These are phyloP conservation scores for Suillus placidus DNA, from an alignment of 768 basidiomycete species.

Conservation along the genomic window DNA sequence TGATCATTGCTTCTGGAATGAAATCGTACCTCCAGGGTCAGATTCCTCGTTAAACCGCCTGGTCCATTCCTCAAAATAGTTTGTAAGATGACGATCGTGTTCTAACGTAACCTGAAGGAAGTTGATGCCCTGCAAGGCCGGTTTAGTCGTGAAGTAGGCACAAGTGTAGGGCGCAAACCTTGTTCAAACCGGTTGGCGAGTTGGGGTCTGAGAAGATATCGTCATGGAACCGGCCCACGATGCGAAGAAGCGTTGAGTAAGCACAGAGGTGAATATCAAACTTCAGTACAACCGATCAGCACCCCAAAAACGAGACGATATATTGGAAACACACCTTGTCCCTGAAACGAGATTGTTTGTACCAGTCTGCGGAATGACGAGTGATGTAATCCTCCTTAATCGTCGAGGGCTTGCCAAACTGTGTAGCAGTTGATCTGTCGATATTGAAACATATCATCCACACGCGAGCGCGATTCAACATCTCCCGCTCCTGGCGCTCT, in stretches of 20 bases:
- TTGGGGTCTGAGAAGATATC: slow-evolving; percentile 74
- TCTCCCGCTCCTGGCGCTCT: slow-evolving; percentile 79
- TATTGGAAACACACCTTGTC: slow-evolving; percentile 45
- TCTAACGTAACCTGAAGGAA: slow-evolving; percentile 64
- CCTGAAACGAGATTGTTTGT: slow-evolving; percentile 67
- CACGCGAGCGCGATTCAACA: slow-evolving; percentile 80
- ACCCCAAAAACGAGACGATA: neutral
- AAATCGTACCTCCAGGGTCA: slow-evolving; percentile 52
- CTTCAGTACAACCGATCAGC: slow-evolving; percentile 35
- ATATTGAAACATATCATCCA: slow-evolving; percentile 93
- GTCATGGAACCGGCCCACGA: slow-evolving; percentile 76
- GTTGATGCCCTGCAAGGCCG: slow-evolving; percentile 53
- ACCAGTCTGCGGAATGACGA: slow-evolving; percentile 75
- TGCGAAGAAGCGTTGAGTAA: slow-evolving; percentile 68
- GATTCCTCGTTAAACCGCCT: slow-evolving; percentile 60
- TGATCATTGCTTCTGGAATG: neutral
- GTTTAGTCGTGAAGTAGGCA: neutral
- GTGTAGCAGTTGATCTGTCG: slow-evolving; percentile 84
- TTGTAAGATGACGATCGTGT: slow-evolving; percentile 59
- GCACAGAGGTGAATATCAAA: slow-evolving; percentile 78
- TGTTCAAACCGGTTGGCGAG: slow-evolving; percentile 70
- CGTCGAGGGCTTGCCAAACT: slow-evolving; percentile 88
- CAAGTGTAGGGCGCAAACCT: slow-evolving; percentile 40
- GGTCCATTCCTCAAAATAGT: slow-evolving; percentile 70
- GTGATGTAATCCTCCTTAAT: slow-evolving; percentile 85